Evolutionary conservation across 164 flowering plant species (phyloP).

Genomic region (Brasenia schreberi): DNA sequence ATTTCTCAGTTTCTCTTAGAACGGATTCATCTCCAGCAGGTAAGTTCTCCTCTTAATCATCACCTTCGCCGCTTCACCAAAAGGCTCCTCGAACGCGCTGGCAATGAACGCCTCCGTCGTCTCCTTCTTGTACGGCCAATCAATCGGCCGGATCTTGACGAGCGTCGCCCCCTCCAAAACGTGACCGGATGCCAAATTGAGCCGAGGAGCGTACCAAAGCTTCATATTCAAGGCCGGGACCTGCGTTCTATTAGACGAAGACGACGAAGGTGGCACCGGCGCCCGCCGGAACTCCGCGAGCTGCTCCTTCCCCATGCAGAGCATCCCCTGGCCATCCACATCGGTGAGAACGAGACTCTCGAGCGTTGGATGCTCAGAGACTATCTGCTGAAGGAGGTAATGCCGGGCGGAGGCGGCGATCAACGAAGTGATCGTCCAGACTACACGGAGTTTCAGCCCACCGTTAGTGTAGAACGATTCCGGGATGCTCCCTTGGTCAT

Average conservation of each 20-base stretch:
- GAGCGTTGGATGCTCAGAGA: conserved; percentile 64
- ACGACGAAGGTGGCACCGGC: conserved; percentile 72
- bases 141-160: conserved; percentile 16
- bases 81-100: conserved; percentile 6
- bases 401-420: conserved; percentile 89
- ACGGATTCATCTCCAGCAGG: conserved; percentile 7
- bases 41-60: conserved; percentile 8
- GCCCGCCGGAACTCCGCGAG: conserved; percentile 76
- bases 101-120: background rate
- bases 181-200: conserved; percentile 61
- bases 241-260: conserved; percentile 64
- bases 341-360: conserved; percentile 65
- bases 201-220: conserved; percentile 71
- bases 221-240: conserved; percentile 84
- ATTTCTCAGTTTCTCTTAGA: background rate
- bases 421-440: conserved; percentile 85
- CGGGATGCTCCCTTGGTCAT: conserved; percentile 2
- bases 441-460: conserved; percentile 22
- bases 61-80: conserved; percentile 5
- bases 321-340: conserved; percentile 81
- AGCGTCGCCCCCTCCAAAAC: conserved; percentile 76
- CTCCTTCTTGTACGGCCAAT: background rate
- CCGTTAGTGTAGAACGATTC: conserved; percentile 4
- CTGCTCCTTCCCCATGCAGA: conserved; percentile 77
- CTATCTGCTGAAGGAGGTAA: conserved; percentile 73